These are phyloP conservation scores for Colletotrichum filicis DNA, from an alignment of 2,329 filamentous ascomycete species.

Conservation along the genomic window DNA sequence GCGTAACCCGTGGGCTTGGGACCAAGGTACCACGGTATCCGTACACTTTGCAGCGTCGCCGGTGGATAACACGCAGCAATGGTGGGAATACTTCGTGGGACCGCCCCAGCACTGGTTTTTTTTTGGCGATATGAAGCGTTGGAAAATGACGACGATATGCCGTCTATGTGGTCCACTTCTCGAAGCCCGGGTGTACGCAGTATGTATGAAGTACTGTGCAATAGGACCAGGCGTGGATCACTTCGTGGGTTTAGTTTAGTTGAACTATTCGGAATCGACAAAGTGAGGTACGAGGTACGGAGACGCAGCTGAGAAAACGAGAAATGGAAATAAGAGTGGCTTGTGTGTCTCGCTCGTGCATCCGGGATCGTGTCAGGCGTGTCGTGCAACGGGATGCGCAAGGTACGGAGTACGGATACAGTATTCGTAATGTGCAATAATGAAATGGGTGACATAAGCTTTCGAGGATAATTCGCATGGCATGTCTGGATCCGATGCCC, in stretches of 20 bases:
- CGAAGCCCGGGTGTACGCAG: too few relatives aligned
- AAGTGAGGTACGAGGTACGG: background rate
- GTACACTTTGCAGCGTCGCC: background rate
- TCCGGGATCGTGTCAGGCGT: background rate
- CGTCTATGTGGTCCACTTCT: background rate
- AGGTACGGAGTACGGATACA: background rate
- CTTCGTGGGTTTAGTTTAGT: background rate
- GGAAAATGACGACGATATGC: constrained; percentile 4
- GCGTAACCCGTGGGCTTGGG: constrained; percentile 7
- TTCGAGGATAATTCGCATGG: too few relatives aligned
- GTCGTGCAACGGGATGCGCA: background rate
- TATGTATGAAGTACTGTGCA: background rate
- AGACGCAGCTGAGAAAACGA: background rate
- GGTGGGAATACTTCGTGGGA: background rate
- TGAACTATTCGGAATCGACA: background rate
- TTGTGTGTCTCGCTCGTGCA: background rate
- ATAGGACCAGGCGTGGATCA: background rate
- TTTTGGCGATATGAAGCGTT: background rate
- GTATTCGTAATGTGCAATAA: background rate
- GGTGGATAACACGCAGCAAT: background rate
- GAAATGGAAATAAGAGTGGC: background rate
- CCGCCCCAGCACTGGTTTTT: background rate
- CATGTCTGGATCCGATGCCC: background rate
- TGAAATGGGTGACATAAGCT: background rate
- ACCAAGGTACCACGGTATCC: background rate